phyloP scores from a whole-genome alignment of 2,329 filamentous ascomycete genomes.

The Aspergillus sojae region DNA sequence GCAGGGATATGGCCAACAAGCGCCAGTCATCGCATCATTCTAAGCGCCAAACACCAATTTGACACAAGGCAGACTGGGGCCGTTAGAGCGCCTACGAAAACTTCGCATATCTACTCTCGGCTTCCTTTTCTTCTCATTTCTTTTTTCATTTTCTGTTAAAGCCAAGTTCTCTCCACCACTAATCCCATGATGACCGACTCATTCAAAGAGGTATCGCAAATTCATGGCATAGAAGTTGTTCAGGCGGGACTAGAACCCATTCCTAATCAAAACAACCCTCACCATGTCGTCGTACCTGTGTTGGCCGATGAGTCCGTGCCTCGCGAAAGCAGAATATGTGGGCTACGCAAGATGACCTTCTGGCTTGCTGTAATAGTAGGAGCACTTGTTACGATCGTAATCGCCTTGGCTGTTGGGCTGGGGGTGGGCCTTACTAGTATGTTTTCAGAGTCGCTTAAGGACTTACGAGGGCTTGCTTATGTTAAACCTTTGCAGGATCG shows the following conservation, averaged over 20 bases:
- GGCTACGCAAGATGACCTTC: neutral
- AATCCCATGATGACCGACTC: neutral
- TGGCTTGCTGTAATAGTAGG: neutral
- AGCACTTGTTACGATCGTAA: neutral
- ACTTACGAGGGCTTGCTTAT: neutral
- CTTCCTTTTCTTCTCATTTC: neutral
- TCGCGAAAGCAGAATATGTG: neutral
- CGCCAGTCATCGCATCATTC: too few relatives aligned
- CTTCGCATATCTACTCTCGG: neutral
- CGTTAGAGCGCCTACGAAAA: too few relatives aligned
- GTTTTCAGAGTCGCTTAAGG: neutral
- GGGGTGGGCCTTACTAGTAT: constrained; percentile 4
- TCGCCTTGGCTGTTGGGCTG: constrained; percentile 4
- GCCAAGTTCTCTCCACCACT: too few relatives aligned
- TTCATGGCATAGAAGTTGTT: neutral
- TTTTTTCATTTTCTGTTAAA: neutral
- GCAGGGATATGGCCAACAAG: too few relatives aligned
- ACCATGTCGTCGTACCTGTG: neutral
- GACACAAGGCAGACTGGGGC: neutral
- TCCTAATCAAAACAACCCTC: neutral
- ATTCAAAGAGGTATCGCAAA: neutral
- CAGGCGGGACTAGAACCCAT: neutral
- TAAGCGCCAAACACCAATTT: neutral
- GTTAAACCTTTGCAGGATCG: neutral
- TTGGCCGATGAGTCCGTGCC: neutral